Evolutionary conservation across 805 yeast genomes (phyloP).

Genomic region (Vanderwaltozyma verrucispora): DNA sequence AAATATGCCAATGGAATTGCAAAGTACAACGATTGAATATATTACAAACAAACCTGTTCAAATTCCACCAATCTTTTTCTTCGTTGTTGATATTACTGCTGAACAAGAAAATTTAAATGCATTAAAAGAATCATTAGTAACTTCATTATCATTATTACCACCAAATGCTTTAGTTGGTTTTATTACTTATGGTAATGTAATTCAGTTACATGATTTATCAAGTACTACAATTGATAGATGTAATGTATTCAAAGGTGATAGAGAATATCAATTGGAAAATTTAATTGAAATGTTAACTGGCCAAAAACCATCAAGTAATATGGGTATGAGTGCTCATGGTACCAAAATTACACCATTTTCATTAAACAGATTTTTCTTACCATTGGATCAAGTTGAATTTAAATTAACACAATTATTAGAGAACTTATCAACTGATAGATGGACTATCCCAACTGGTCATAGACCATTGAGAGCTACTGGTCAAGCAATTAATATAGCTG

Average conservation of each 20-base stretch:
- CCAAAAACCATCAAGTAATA: constrained; percentile 35
- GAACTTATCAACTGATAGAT: constrained; percentile 66
- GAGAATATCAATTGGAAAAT: constrained; percentile 55
- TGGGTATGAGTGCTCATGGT: constrained; percentile 18
- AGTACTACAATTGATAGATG: constrained; percentile 59
- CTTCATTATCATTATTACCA: constrained; percentile 71
- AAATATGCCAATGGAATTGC: constrained; percentile 72
- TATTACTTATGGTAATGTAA: constrained; percentile 77
- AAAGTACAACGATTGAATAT: constrained; percentile 74
- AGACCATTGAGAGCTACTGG: constrained; percentile 92
- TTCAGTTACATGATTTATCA: constrained; percentile 78
- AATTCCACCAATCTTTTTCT: constrained; percentile 76
- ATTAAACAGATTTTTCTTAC: constrained; percentile 56
- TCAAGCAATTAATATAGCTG: constrained; percentile 79
- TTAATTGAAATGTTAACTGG: constrained; percentile 54
- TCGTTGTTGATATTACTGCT: constrained; percentile 82
- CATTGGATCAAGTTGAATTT: constrained; percentile 70
- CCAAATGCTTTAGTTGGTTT: constrained; percentile 84
- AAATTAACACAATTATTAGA: constrained; percentile 73
- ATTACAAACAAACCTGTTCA: constrained; percentile 70
- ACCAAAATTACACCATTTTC: constrained; percentile 33
- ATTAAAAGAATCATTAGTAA: constrained; percentile 67
- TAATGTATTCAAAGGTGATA: constrained; percentile 80
- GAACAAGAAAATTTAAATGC: constrained; percentile 80
- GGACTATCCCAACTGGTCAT: constrained; percentile 78